Conservation (phyloP, 179 eudicot genomes). For the Gypsophila paniculata region DNA sequence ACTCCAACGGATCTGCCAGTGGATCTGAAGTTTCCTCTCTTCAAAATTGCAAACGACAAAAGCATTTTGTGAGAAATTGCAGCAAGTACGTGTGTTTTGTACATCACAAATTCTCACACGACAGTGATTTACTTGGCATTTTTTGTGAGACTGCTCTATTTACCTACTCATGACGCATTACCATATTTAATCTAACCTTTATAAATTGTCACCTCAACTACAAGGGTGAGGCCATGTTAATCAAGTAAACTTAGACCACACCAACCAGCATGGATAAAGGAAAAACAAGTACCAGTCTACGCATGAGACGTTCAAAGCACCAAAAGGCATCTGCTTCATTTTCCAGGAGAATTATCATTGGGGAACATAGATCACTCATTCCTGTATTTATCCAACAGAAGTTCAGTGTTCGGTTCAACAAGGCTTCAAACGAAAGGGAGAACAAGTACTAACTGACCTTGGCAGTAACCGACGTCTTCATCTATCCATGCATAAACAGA, state of each 20-base stretch:
- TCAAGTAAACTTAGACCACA: no score
- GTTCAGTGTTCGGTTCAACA: neutral
- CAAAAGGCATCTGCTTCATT: conserved; percentile 98
- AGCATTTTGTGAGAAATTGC: no score
- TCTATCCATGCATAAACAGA: conserved; percentile 91
- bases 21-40: conserved; percentile 97
- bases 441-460: conserved; percentile 54
- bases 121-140: no score
- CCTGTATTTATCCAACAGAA: conserved; percentile 41
- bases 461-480: conserved; percentile 88
- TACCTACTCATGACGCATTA: no score
- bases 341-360: conserved; percentile 85
- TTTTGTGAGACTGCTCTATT: no score
- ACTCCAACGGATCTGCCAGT: conserved; percentile 92
- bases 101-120: no score
- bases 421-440: conserved; percentile 11
- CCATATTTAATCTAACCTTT: no score
- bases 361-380: conserved; percentile 99
- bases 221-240: no score
- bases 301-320: conserved; percentile 99
- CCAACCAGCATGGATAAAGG: no score
- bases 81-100: no score
- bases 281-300: conserved; percentile 92
- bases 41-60: conserved; percentile 34
- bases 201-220: no score